A percentile compares a stretch with the other conserved stretches of the same genome.
These are phyloP conservation scores for Croton setiger DNA, from an alignment of 441 rosid genomes.

Conservation along the genomic window DNA sequence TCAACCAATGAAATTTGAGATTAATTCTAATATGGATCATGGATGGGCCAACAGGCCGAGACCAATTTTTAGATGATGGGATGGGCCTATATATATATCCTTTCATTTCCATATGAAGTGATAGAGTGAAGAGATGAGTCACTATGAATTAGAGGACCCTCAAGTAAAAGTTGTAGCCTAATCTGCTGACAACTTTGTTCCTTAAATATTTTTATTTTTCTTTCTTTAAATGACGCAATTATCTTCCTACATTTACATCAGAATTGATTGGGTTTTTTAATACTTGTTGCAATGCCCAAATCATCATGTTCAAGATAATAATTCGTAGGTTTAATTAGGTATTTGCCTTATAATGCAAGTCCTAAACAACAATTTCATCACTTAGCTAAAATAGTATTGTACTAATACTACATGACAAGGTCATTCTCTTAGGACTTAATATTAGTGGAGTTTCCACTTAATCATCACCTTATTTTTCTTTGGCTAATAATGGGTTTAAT, in stretches of 20 bases:
- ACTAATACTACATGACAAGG: neutral
- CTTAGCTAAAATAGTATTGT: conserved; percentile 1
- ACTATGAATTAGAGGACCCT: no score
- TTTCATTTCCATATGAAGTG: neutral
- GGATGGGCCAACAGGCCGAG: neutral
- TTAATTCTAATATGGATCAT: no score
- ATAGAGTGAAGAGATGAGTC: neutral
- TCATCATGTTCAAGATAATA: no score
- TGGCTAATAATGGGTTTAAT: neutral
- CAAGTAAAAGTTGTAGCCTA: neutral
- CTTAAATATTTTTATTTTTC: no score
- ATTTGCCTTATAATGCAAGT: no score
- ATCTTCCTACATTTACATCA: no score
- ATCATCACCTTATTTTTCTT: neutral
- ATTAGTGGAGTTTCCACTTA: conserved; percentile 4
- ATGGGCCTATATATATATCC: conserved; percentile 8
- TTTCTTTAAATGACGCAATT: no score
- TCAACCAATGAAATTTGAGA: no score
- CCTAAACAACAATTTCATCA: neutral
- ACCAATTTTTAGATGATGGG: neutral
- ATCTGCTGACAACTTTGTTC: no score
- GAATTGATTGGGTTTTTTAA: no score
- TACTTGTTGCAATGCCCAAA: no score
- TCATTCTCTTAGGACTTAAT: neutral
- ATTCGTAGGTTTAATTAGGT: no score